These are phyloP conservation scores for Rhizopogon sp. DNA, from an alignment of 768 basidiomycete species.

Conservation along the genomic window DNA sequence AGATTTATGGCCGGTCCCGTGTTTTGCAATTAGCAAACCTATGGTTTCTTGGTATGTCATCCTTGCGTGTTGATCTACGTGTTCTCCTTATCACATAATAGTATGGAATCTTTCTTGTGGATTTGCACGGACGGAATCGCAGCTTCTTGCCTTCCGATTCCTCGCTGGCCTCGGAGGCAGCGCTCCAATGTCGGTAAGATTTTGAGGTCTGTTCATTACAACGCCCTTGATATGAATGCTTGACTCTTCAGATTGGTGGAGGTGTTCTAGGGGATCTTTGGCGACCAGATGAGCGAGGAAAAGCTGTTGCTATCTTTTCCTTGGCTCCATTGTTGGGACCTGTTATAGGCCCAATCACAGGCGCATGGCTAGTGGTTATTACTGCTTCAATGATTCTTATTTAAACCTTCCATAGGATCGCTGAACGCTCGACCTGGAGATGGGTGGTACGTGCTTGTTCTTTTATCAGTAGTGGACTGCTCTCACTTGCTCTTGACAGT, in stretches of 20 bases:
- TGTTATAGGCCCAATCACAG: conserved; percentile 56
- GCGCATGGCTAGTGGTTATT: conserved; percentile 41
- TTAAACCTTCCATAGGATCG: conserved; percentile 34
- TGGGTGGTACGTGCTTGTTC: conserved; percentile 49
- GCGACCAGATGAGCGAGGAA: too few species aligned
- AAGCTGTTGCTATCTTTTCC: conserved; percentile 49
- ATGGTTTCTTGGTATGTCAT: conserved; percentile 50
- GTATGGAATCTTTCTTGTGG: conserved; percentile 63
- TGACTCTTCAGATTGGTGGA: conserved; percentile 48
- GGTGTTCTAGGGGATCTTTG: conserved; percentile 37
- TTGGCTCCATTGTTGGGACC: conserved; percentile 63
- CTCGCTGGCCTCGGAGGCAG: conserved; percentile 69
- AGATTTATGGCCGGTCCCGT: conserved; percentile 62
- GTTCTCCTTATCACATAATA: too few species aligned
- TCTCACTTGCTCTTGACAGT: conserved; percentile 28
- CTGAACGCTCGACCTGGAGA: conserved; percentile 59
- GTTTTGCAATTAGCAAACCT: conserved; percentile 63
- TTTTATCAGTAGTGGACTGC: not conserved
- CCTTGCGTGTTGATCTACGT: conserved; percentile 4
- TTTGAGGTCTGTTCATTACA: not conserved
- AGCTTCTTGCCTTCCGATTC: conserved; percentile 66
- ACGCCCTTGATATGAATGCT: not conserved
- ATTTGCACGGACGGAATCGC: conserved; percentile 51
- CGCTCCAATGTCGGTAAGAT: conserved; percentile 49
- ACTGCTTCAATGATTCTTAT: too few species aligned